These are phyloP conservation scores for Sphaerulina populicola DNA, from an alignment of 2,329 filamentous ascomycete genomes.

Conservation along the genomic window DNA sequence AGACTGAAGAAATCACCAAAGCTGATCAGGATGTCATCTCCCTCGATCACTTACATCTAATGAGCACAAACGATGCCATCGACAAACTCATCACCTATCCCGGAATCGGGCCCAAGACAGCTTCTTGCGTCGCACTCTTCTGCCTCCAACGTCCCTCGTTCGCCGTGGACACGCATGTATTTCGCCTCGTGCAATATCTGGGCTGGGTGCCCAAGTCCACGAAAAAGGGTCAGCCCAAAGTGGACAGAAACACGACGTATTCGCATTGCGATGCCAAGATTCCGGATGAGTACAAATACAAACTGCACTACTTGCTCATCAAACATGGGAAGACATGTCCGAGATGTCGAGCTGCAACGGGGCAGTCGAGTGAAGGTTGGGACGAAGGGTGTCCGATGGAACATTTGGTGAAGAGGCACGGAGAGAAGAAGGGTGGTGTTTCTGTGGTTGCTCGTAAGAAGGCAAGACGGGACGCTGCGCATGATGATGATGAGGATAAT, in stretches of 20 bases:
- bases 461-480: conserved; percentile 64
- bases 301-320: conserved; percentile 54
- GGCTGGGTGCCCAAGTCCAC: conserved; percentile 49
- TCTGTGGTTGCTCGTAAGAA: conserved; percentile 29
- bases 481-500: conserved; percentile 67
- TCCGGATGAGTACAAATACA: conserved; percentile 55
- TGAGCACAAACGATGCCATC: conserved; percentile 51
- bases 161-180: conserved; percentile 60
- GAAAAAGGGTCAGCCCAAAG: conserved; percentile 39
- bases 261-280: conserved; percentile 53
- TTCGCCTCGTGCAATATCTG: conserved; percentile 54
- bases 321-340: conserved; percentile 55
- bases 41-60: conserved; percentile 52
- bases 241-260: conserved; percentile 47
- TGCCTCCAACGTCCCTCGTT: conserved; percentile 56
- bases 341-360: conserved; percentile 53
- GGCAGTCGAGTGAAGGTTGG: conserved; percentile 55
- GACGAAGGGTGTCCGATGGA: conserved; percentile 57
- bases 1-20: conserved; percentile 50
- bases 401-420: conserved; percentile 51
- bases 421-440: conserved; percentile 43
- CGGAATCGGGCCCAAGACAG: conserved; percentile 59
- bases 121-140: conserved; percentile 57
- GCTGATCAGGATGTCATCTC: conserved; percentile 55
- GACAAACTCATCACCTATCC: conserved; percentile 50